phyloP scores from a whole-genome alignment of 2,329 filamentous ascomycete species.

The Ceratocystis cacaofunesta region DNA sequence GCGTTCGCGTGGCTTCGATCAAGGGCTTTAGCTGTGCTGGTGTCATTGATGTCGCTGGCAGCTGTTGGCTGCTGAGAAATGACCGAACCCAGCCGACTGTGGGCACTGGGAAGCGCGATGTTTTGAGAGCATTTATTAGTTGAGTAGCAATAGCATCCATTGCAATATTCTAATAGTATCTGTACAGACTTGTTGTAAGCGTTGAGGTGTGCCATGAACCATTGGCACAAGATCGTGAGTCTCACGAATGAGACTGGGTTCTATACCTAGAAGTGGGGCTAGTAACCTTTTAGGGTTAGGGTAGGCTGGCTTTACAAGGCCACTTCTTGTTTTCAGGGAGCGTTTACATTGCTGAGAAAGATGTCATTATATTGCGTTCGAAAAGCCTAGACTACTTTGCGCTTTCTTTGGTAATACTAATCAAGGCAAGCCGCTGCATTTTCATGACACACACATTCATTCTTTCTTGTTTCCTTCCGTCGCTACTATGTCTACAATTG shows the following conservation, averaged over 20 bases:
- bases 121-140: constrained; percentile 34
- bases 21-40: constrained; percentile 43
- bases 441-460: neutral
- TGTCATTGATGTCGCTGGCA: constrained; percentile 34
- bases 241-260: no score
- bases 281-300: neutral
- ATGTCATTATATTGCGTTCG: neutral
- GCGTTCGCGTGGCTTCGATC: constrained; percentile 64
- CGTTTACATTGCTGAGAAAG: neutral
- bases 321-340: neutral
- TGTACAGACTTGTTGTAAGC: no score
- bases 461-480: neutral
- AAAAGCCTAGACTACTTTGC: no score
- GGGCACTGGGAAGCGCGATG: constrained; percentile 39
- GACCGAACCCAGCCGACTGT: constrained; percentile 45
- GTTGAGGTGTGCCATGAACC: no score
- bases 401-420: neutral
- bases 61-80: constrained; percentile 42
- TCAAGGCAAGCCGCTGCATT: neutral
- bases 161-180: neutral
- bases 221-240: no score
- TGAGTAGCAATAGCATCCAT: constrained; percentile 31
- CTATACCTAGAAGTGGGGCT: constrained; percentile 2
- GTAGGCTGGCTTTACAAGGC: neutral
- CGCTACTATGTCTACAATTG: constrained; percentile 46